Conservation (phyloP, 78 protist species). For the Emiliania huxleyi region DNA sequence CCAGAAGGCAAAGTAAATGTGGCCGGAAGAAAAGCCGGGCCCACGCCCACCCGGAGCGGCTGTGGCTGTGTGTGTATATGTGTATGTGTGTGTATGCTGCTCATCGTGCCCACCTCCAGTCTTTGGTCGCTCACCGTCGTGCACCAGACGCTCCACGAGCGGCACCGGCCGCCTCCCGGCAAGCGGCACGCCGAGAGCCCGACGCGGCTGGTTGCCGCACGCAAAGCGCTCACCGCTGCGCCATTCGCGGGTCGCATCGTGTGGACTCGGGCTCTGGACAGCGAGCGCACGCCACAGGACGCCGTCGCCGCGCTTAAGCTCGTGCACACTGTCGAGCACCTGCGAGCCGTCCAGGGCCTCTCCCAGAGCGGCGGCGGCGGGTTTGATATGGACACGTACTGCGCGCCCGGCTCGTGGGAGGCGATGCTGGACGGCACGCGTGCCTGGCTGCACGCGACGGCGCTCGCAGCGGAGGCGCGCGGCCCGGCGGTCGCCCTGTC, state of each 20-base stretch:
- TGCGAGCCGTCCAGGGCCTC: not conserved
- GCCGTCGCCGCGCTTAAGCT: not conserved
- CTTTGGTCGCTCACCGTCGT: not conserved
- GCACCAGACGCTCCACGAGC: not conserved
- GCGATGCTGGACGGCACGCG: not conserved
- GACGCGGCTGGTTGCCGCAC: not conserved
- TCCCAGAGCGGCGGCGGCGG: not conserved
- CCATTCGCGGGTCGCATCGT: not conserved
- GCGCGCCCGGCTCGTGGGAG: conserved; percentile 3
- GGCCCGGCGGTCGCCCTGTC: not conserved
- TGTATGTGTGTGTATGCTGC: too few relatives aligned
- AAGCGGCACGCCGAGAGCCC: not conserved
- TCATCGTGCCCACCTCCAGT: too few relatives aligned
- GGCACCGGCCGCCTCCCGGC: not conserved
- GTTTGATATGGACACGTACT: not conserved
- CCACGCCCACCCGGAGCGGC: too few relatives aligned
- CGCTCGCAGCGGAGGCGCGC: not conserved
- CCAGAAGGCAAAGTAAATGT: too few relatives aligned
- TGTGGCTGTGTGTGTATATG: too few relatives aligned
- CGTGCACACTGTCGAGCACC: not conserved
- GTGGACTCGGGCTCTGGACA: not conserved
- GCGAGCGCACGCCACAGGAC: not conserved
- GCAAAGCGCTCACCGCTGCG: not conserved
- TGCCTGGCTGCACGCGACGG: not conserved
- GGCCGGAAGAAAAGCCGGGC: too few relatives aligned